Base-by-base conservation (phyloP, 2,329 filamentous ascomycete species). In the Penicillium sp. region DNA sequence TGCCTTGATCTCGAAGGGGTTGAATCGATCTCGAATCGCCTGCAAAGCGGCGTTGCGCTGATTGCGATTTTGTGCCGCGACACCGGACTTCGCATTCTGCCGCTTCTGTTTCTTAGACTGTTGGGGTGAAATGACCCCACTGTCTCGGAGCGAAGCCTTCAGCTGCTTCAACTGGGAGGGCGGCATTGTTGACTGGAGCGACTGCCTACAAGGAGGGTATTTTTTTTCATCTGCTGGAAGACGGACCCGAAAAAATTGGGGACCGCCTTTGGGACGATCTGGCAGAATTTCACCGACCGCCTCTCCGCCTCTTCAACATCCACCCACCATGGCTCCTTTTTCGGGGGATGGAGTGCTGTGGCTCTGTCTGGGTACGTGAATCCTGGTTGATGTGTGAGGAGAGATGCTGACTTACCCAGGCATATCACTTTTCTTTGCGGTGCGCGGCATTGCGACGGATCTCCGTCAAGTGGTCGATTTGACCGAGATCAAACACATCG, bases 81-180 rank as follows among this genome's bases (percentile, higher is more conserved):
- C 80, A 36, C 77, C 79, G 66, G 81, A 81, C 64, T 83, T 81
- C 38, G 76, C 80, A 59, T 79, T 77, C 60, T 85, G 81, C 58
- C 87, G 86, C 65, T 87, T 89, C 64, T 94, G 86, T 70, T 96
- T 97, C 62, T 97, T 97, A 7, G 90, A 96, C 59, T 95, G 84
- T 57, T 94, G 90, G 4, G 89, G 89, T 1, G 90, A 88, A 28
- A 90, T 83, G 36, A 98, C 83, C 39, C 93, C 93, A 61, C 91
- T 87, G 42, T 96, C 89, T 48, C 83, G 80, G 32, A 98, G 77
- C 7, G 90, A 95, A 53, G 87, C 79, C 71, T 97, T 98, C 30
- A 98, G 79, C 68, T 90, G 86, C 71, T 97, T 98, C 43, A 98
- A 78, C 73, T 98, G 94, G 9, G 94, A 98, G 48, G 90, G 87